phyloP scores from a whole-genome alignment of 2,329 filamentous ascomycete species.

The Aschersonia sp. region DNA sequence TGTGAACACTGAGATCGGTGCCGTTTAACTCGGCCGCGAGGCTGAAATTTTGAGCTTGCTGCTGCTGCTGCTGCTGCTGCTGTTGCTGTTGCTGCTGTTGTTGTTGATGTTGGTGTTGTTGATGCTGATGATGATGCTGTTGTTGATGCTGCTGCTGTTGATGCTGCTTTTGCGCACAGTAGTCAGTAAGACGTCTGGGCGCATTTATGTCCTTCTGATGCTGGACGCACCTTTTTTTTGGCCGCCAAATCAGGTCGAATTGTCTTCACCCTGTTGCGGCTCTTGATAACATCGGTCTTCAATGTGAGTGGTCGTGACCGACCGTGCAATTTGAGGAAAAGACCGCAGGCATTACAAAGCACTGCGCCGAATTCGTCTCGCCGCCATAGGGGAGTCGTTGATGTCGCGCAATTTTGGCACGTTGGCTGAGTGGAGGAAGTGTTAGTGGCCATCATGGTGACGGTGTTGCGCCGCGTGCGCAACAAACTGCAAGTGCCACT shows the following conservation, averaged over 20 bases:
- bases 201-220: not conserved
- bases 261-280: conserved; percentile 93
- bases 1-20: conserved; percentile 37
- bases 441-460: conserved; percentile 38
- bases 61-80: conserved; percentile 16
- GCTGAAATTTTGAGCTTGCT: conserved; percentile 24
- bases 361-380: conserved; percentile 92
- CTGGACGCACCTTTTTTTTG: conserved; percentile 59
- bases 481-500: conserved; percentile 8
- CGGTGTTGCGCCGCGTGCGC: conserved; percentile 16
- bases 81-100: conserved; percentile 22
- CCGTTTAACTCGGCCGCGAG: conserved; percentile 38
- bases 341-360: conserved; percentile 93
- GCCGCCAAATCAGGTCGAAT: conserved; percentile 61
- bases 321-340: conserved; percentile 94
- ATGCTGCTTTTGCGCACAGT: not conserved
- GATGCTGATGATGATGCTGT: not conserved
- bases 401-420: conserved; percentile 92
- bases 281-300: conserved; percentile 99
- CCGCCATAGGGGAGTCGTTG: conserved; percentile 91
- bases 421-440: conserved; percentile 66
- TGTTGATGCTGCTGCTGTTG: conserved; percentile 1
- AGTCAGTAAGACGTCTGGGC: not conserved
- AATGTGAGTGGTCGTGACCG: conserved; percentile 85
- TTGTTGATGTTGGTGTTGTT: conserved; percentile 2